phyloP scores from a whole-genome alignment of 2,329 filamentous ascomycete genomes.

The Rhinocladiella similis region DNA sequence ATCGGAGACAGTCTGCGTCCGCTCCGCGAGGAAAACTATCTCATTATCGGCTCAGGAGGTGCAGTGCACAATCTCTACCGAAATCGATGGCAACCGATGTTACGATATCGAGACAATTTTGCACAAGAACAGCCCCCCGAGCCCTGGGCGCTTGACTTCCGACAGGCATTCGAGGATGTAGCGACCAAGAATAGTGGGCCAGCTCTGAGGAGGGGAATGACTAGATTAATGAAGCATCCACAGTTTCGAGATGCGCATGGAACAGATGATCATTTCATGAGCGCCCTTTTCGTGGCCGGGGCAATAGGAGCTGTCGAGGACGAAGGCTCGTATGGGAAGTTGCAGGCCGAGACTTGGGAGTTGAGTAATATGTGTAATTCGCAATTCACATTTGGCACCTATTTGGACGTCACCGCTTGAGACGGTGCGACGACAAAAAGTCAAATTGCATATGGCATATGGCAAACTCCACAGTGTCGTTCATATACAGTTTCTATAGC shows the following conservation, averaged over 20 bases:
- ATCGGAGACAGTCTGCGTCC: conserved; percentile 58
- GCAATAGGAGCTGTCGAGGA: conserved; percentile 37
- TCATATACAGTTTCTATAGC: no score
- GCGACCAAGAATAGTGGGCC: conserved; percentile 57
- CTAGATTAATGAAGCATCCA: conserved; percentile 67
- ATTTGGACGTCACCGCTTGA: no score
- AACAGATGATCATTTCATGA: conserved; percentile 70
- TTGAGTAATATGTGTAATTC: conserved; percentile 42
- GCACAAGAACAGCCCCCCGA: conserved; percentile 61
- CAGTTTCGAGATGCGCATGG: conserved; percentile 65
- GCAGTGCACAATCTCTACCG: conserved; percentile 70
- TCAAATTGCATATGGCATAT: no score
- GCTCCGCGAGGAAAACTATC: conserved; percentile 50
- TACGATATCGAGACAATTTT: conserved; percentile 64
- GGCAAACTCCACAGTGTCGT: no score
- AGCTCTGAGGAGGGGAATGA: conserved; percentile 54
- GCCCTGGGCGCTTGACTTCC: conserved; percentile 62
- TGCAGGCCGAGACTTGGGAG: conserved; percentile 61
- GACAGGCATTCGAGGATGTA: conserved; percentile 63
- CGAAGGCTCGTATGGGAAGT: conserved; percentile 40
- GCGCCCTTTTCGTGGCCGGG: conserved; percentile 61
- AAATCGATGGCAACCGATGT: conserved; percentile 65
- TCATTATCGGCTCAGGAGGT: conserved; percentile 62
- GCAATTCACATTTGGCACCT: no score
- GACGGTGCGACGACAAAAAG: no score